A percentile compares a stretch with the other conserved stretches of the same genome.
Conservation (phyloP, 208 protist genomes). For the Leishmania martiniquensis region DNA sequence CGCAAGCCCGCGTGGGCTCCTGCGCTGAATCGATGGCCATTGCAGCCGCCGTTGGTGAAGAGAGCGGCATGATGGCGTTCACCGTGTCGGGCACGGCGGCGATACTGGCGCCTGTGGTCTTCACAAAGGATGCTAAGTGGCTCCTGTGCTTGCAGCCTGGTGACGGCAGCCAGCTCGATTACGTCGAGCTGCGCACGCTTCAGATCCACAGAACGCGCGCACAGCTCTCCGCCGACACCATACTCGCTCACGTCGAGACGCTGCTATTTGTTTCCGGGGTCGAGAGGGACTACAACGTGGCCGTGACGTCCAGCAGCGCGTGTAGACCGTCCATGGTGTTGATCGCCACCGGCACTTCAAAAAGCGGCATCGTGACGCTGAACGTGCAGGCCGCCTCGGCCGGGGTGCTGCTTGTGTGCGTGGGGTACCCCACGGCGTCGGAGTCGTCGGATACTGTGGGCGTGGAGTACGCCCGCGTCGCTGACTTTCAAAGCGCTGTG, state of each 20-base stretch:
- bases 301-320: slow-evolving; percentile 2
- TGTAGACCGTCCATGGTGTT: slow-evolving; percentile 8
- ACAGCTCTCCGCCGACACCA: slow-evolving; percentile 16
- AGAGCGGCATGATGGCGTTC: slow-evolving; percentile 1
- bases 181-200: slow-evolving; percentile 22
- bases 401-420: slow-evolving; percentile 40
- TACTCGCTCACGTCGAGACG: slow-evolving; percentile 27
- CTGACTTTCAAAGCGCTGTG: slow-evolving; percentile 24
- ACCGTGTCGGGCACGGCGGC: slow-evolving; percentile 3
- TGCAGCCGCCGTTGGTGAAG: background rate
- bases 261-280: slow-evolving; percentile 25
- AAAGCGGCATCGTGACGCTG: slow-evolving; percentile 19
- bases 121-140: slow-evolving; percentile 31
- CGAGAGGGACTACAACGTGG: slow-evolving; percentile 27
- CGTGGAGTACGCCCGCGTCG: slow-evolving; percentile 24
- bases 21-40: background rate
- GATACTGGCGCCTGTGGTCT: slow-evolving; percentile 24
- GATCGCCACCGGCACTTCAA: slow-evolving; percentile 18
- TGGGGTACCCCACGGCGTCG: slow-evolving; percentile 35
- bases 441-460: slow-evolving; percentile 9
- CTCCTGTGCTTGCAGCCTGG: slow-evolving; percentile 34
- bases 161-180: background rate
- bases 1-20: background rate
- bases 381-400: slow-evolving; percentile 18
- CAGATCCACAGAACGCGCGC: slow-evolving; percentile 30